Conservation (phyloP, 345 rosid genomes). For the Arabis hirsuta region DNA sequence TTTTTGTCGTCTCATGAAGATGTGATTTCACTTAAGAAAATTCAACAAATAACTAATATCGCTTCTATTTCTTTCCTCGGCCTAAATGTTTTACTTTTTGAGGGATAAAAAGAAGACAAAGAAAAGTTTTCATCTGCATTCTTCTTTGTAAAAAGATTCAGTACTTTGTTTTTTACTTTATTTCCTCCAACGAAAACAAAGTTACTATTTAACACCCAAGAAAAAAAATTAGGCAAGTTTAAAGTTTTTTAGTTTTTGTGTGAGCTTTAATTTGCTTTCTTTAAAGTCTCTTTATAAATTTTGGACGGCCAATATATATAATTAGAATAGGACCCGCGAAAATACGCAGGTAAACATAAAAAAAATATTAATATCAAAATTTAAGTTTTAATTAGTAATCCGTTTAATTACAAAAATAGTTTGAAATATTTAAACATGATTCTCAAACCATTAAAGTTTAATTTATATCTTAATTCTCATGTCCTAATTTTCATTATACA, state of each 20-base stretch:
- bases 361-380: too few relatives aligned
- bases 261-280: conserved; percentile 4
- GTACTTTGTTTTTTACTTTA: conserved; percentile 11
- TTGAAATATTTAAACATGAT: too few relatives aligned
- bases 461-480: too few relatives aligned
- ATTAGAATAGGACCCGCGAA: too few relatives aligned
- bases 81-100: background rate
- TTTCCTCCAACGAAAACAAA: conserved; percentile 32
- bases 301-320: background rate
- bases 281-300: background rate
- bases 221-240: background rate
- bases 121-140: conserved; percentile 29
- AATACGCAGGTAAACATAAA: too few relatives aligned
- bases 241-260: background rate
- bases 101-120: background rate
- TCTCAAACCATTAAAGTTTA: too few relatives aligned
- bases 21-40: conserved; percentile 13
- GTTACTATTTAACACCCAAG: background rate
- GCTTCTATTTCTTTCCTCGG: background rate
- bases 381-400: too few relatives aligned
- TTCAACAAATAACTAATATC: conserved; percentile 8
- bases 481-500: too few relatives aligned
- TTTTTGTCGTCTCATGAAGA: conserved; percentile 29
- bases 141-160: conserved; percentile 12
- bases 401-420: too few relatives aligned